Base-by-base conservation (phyloP, 768 basidiomycete species). In the Boletus bicolor region DNA sequence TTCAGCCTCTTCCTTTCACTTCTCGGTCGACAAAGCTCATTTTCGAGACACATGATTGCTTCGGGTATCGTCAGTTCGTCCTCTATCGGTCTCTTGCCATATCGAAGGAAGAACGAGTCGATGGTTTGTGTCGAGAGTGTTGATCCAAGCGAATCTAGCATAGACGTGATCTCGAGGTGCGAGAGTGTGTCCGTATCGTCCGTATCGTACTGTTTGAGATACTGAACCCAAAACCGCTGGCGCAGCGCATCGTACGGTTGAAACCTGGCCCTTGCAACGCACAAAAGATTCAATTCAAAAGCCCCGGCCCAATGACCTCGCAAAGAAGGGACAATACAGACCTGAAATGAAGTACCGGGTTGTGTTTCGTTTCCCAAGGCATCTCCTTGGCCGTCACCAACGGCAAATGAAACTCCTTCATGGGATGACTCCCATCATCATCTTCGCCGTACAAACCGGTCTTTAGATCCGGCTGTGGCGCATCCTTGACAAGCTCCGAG, bases 101-200 rank as follows among this genome's bases (percentile, higher is more conserved):
- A 81, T 7, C 83, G 80, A 8, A 79, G 82, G 75, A 91, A 98
- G 80, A 96, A 98, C 14, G 80, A 79, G 61, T 88, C 80, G 55
- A 97, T 76, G 1, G 96, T 98, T 43, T 83, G 76, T 0, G 72
- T 73, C 7, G 89, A 89, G 47, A 98, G 82, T 0, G 96, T 98
- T 4, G 94, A 97, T 5, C 94, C 94, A 37, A 99, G 85, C 2
- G 95, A 96, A 74, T 98, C 96, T 42, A 99, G 86, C 91, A 98
- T 94, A 11, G 91, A 91, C 0, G 89, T 91, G 34, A 97, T 78
- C 71, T 98, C 97, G 53, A 95, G 75, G 58, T 87, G 86, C 0
- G 92, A 93, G 39, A 95, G 73, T 1, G 80, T 69, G 21, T 75
- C 75, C 0, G 85, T 89, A 57, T 94, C 91, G 70, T 95, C 93